These are phyloP conservation scores for Xerocomus nothofagi DNA, from an alignment of 1,284 basidiomycete genomes.

Conservation along the genomic window DNA sequence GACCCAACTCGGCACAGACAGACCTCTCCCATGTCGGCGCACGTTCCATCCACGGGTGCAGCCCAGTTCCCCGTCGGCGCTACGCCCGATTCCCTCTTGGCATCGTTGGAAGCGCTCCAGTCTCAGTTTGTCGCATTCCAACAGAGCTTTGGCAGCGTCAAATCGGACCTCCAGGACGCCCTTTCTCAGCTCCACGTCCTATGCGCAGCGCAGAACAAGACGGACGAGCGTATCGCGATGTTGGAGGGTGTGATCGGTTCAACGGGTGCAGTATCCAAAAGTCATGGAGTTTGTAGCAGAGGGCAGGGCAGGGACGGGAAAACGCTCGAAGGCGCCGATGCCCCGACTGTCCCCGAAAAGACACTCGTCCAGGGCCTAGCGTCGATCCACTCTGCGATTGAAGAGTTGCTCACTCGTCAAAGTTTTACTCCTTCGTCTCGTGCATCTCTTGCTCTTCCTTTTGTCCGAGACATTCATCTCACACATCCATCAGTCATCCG, in stretches of 20 bases:
- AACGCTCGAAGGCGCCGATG: not conserved
- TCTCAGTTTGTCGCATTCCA: conserved; percentile 19
- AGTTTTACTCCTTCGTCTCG: conserved; percentile 1
- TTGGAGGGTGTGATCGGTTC: conserved; percentile 21
- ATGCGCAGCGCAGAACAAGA: conserved; percentile 15
- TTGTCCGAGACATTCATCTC: not conserved
- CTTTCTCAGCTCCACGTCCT: conserved; percentile 21
- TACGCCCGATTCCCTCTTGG: not conserved
- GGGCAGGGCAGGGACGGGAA: not conserved
- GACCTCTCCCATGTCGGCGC: not conserved
- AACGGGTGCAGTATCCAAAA: not conserved
- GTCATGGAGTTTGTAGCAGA: not conserved
- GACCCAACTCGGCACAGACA: conserved; percentile 4
- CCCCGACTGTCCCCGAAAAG: not conserved
- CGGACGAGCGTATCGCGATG: conserved; percentile 6
- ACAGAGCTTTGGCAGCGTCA: conserved; percentile 4
- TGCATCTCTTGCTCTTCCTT: conserved; percentile 8
- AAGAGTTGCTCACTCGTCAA: conserved; percentile 17
- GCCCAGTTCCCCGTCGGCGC: not conserved
- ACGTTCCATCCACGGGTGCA: not conserved
- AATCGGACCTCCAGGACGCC: conserved; percentile 15
- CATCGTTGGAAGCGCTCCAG: conserved; percentile 15
- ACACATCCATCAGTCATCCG: not conserved
- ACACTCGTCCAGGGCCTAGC: conserved; percentile 20
- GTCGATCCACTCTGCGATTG: conserved; percentile 24